phyloP scores from a whole-genome alignment of 352 stramenopile species.

The Globisporangium ultimum region DNA sequence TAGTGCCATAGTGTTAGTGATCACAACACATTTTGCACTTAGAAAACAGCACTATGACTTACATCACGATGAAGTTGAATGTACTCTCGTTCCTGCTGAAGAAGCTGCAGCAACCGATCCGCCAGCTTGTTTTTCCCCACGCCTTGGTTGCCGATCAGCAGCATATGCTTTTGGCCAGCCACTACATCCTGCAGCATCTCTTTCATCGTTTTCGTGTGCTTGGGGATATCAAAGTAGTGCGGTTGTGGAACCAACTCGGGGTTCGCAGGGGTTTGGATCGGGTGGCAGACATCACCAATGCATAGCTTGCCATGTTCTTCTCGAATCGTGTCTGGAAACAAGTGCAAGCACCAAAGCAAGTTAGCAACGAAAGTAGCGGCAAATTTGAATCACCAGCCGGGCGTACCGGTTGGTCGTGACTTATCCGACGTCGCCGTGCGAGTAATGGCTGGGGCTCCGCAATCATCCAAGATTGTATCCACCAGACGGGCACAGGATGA shows the following conservation, averaged over 20 bases:
- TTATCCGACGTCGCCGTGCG: neutral
- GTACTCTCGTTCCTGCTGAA: constrained; percentile 95
- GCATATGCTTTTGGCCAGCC: constrained; percentile 85
- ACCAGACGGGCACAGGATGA: constrained; percentile 44
- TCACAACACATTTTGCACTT: neutral
- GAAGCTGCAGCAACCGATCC: constrained; percentile 86
- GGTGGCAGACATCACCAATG: constrained; percentile 65
- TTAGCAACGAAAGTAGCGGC: too few relatives aligned
- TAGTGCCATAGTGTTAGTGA: too few relatives aligned
- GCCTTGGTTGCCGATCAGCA: constrained; percentile 94
- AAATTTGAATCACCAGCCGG: neutral
- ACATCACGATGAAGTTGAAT: constrained; percentile 95
- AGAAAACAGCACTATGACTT: constrained; percentile 18
- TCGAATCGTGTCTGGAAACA: constrained; percentile 30
- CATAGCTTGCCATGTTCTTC: constrained; percentile 36
- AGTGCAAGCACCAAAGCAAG: neutral
- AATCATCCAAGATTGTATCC: constrained; percentile 50
- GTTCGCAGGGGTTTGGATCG: constrained; percentile 40
- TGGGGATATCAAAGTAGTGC: constrained; percentile 89
- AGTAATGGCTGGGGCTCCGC: constrained; percentile 22
- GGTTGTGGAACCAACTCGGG: constrained; percentile 86
- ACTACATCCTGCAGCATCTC: constrained; percentile 85
- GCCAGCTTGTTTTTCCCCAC: constrained; percentile 96
- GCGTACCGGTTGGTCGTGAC: constrained; percentile 8
- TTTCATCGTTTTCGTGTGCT: constrained; percentile 84